Evolutionary conservation across 805 yeast species (phyloP).

Genomic region (Nematodospora valgi): DNA sequence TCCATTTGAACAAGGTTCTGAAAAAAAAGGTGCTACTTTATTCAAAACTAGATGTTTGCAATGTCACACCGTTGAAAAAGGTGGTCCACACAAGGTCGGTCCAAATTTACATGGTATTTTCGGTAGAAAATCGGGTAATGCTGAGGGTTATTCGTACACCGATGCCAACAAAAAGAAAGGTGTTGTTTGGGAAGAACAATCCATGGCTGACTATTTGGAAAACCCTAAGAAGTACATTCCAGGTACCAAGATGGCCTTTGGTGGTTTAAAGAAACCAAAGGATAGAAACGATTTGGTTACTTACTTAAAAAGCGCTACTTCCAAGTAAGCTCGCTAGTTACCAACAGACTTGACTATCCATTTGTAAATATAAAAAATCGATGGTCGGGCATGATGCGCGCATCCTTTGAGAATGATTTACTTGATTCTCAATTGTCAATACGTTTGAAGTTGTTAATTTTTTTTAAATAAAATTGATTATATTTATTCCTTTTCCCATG

Average conservation of each 20-base stretch:
- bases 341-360: too few species aligned
- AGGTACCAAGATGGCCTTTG: constrained; percentile 99
- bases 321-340: constrained; percentile 2
- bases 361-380: too few species aligned
- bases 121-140: constrained; percentile 89
- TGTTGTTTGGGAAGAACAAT: constrained; percentile 81
- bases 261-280: constrained; percentile 98
- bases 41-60: constrained; percentile 99
- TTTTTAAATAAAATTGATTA: too few species aligned
- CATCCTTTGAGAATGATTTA: too few species aligned
- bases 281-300: constrained; percentile 97
- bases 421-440: too few species aligned
- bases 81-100: constrained; percentile 98
- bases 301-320: constrained; percentile 58
- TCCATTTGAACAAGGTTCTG: constrained; percentile 41
- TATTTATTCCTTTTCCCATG: too few species aligned
- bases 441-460: too few species aligned
- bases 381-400: too few species aligned
- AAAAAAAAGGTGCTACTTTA: constrained; percentile 89
- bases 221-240: constrained; percentile 99
- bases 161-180: constrained; percentile 98
- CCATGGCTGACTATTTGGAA: constrained; percentile 92
- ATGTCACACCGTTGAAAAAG: constrained; percentile 95
- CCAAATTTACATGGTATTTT: constrained; percentile 96
- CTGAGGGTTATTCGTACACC: constrained; percentile 92